These are phyloP conservation scores for Anisodus acutangulus DNA, from an alignment of 257 asterid genomes.

Conservation along the genomic window DNA sequence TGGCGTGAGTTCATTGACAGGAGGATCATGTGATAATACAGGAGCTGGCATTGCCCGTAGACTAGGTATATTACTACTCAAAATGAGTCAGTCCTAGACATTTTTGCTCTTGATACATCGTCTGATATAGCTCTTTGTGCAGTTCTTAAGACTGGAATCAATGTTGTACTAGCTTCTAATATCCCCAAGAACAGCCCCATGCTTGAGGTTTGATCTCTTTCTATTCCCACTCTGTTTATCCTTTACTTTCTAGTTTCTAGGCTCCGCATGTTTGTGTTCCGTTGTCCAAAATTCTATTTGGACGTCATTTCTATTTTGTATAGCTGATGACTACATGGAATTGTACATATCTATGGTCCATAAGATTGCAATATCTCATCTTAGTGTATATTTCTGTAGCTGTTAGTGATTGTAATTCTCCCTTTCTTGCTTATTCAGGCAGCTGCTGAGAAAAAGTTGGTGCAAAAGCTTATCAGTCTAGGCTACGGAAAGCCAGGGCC, in stretches of 20 bases:
- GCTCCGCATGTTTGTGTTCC: not conserved
- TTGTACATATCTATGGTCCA: not conserved
- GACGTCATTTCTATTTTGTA: not conserved
- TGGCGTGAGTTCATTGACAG: constrained; percentile 69
- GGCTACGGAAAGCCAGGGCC: constrained; percentile 59
- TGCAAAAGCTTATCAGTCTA: constrained; percentile 70
- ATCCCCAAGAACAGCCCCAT: constrained; percentile 81
- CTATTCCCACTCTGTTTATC: constrained; percentile 17
- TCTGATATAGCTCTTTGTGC: constrained; percentile 43
- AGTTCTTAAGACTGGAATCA: constrained; percentile 85
- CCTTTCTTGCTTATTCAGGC: constrained; percentile 54
- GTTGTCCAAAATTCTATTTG: not conserved
- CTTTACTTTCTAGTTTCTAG: not conserved
- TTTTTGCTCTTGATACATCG: constrained; percentile 23
- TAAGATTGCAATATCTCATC: not conserved
- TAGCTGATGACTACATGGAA: not conserved
- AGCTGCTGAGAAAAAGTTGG: constrained; percentile 77
- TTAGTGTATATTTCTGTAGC: not conserved
- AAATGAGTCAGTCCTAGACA: not conserved
- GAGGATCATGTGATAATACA: constrained; percentile 82
- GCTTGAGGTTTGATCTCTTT: constrained; percentile 71
- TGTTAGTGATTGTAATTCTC: not conserved
- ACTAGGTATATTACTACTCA: constrained; percentile 57
- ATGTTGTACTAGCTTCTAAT: constrained; percentile 76
- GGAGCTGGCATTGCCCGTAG: constrained; percentile 89